Percentiles rank a stretch among this genome's conserved stretches.
phyloP scores from a whole-genome alignment of 2,329 filamentous ascomycete genomes.

The Beauveria medogensis region DNA sequence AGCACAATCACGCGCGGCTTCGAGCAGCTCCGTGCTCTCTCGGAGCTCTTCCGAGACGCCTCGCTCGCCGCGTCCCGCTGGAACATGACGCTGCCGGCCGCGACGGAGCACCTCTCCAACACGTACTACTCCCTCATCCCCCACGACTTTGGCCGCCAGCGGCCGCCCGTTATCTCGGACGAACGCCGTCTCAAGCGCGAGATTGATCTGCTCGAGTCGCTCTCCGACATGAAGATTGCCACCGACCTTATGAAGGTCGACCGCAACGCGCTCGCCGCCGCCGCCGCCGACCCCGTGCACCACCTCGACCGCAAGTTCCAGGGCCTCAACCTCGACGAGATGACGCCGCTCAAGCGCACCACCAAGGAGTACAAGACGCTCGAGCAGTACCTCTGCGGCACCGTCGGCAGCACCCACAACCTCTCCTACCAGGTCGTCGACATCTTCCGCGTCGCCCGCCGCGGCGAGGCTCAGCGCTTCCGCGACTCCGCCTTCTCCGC shows the following conservation, averaged over 20 bases:
- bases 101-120: constrained; percentile 62
- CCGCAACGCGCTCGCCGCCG: constrained; percentile 27
- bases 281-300: constrained; percentile 46
- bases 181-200: constrained; percentile 59
- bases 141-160: constrained; percentile 66
- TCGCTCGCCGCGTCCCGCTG: constrained; percentile 37
- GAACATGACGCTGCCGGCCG: constrained; percentile 25
- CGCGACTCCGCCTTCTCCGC: constrained; percentile 45
- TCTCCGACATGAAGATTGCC: constrained; percentile 80
- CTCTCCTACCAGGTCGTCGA: constrained; percentile 54
- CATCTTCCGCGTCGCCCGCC: constrained; percentile 76
- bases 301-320: constrained; percentile 65
- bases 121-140: constrained; percentile 76
- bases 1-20: constrained; percentile 68
- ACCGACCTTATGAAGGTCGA: constrained; percentile 67
- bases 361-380: constrained; percentile 59
- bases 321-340: constrained; percentile 65
- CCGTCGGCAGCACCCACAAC: constrained; percentile 59
- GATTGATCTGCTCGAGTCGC: constrained; percentile 68
- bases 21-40: constrained; percentile 66
- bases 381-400: constrained; percentile 57
- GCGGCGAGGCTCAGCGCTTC: constrained; percentile 65
- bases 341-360: constrained; percentile 55
- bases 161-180: constrained; percentile 59
- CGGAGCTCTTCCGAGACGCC: constrained; percentile 53